Conservation (phyloP, 2,329 filamentous ascomycete genomes). For the Coniella lustricola region DNA sequence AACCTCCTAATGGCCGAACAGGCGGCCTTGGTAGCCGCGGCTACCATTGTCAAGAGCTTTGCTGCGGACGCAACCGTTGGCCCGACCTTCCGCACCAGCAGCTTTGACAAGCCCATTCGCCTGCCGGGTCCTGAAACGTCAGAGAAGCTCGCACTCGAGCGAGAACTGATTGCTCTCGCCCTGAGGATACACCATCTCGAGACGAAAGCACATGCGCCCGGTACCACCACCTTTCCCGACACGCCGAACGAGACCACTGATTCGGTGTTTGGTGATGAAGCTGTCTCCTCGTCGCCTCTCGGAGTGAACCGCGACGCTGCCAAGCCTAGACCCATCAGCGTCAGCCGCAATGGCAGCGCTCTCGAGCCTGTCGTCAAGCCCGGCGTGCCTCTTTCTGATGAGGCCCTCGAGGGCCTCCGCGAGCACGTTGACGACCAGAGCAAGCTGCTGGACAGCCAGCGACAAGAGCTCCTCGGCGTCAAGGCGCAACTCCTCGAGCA, state of each 20-base stretch:
- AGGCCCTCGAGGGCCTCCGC: slow-evolving; percentile 76
- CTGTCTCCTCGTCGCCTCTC: slow-evolving; percentile 34
- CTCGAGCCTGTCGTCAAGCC: slow-evolving; percentile 26
- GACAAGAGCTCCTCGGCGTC: slow-evolving; percentile 76
- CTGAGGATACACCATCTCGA: slow-evolving; percentile 77
- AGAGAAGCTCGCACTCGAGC: slow-evolving; percentile 73
- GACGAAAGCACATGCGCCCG: slow-evolving; percentile 59
- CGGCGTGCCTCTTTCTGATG: slow-evolving; percentile 59
- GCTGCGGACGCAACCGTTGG: slow-evolving; percentile 36
- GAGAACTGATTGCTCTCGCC: slow-evolving; percentile 72
- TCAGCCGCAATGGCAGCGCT: slow-evolving; percentile 22
- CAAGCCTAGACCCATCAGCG: slow-evolving; percentile 20
- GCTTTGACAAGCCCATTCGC: slow-evolving; percentile 44
- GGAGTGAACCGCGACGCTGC: slow-evolving; percentile 32
- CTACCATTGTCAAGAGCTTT: slow-evolving; percentile 47
- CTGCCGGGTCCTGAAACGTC: slow-evolving; percentile 71
- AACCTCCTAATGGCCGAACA: slow-evolving; percentile 42
- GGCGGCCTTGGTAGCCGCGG: slow-evolving; percentile 45
- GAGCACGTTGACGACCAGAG: slow-evolving; percentile 93
- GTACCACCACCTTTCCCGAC: slow-evolving; percentile 57
- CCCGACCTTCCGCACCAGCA: slow-evolving; percentile 30
- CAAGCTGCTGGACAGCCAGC: slow-evolving; percentile 81
- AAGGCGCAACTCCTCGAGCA: slow-evolving; percentile 81
- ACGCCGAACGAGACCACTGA: slow-evolving; percentile 71
- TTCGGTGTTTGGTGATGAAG: slow-evolving; percentile 55